phyloP scores from a whole-genome alignment of 768 basidiomycete genomes.

The Tubosaeta sp. region DNA sequence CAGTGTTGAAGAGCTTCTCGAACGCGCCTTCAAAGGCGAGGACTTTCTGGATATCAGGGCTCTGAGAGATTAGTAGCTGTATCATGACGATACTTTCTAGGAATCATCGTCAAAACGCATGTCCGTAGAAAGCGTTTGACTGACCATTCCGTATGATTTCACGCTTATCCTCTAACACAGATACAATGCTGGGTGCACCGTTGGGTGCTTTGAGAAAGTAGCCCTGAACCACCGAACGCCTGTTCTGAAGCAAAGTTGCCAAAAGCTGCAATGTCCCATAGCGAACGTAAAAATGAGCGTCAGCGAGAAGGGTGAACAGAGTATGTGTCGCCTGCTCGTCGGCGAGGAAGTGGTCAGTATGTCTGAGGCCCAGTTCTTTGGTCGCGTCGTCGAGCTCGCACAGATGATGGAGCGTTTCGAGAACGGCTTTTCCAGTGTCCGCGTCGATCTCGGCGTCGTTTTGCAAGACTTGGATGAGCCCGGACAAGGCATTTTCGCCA shows the following conservation, averaged over 20 bases:
- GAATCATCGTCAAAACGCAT: slow-evolving; percentile 7
- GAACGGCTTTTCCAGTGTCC: slow-evolving; percentile 86
- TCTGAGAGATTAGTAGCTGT: slow-evolving; percentile 77
- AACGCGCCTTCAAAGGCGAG: slow-evolving; percentile 96
- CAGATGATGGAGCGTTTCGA: slow-evolving; percentile 84
- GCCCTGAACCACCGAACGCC: slow-evolving; percentile 77
- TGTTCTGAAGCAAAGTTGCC: slow-evolving; percentile 73
- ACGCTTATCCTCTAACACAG: slow-evolving; percentile 75
- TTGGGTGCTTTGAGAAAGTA: slow-evolving; percentile 86
- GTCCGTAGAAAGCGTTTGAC: slow-evolving; percentile 17
- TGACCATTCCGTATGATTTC: slow-evolving; percentile 88
- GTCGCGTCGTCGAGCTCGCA: slow-evolving; percentile 71
- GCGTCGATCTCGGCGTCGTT: slow-evolving; percentile 88
- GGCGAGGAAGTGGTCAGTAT: slow-evolving; percentile 76
- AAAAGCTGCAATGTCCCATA: slow-evolving; percentile 83
- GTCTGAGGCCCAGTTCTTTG: slow-evolving; percentile 70
- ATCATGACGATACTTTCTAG: slow-evolving; percentile 82
- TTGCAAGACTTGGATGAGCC: slow-evolving; percentile 75
- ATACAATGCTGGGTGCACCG: slow-evolving; percentile 69
- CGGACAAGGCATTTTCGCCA: slow-evolving; percentile 69
- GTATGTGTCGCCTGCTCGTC: slow-evolving; percentile 69
- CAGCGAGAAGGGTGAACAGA: slow-evolving; percentile 71
- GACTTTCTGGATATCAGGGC: slow-evolving; percentile 92
- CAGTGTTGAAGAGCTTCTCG: slow-evolving; percentile 88
- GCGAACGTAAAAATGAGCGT: slow-evolving; percentile 79